These are phyloP conservation scores for Rhytidiadelphus loreus DNA, from an alignment of 225 moss, liverwort and hornwort species.

Conservation along the genomic window DNA sequence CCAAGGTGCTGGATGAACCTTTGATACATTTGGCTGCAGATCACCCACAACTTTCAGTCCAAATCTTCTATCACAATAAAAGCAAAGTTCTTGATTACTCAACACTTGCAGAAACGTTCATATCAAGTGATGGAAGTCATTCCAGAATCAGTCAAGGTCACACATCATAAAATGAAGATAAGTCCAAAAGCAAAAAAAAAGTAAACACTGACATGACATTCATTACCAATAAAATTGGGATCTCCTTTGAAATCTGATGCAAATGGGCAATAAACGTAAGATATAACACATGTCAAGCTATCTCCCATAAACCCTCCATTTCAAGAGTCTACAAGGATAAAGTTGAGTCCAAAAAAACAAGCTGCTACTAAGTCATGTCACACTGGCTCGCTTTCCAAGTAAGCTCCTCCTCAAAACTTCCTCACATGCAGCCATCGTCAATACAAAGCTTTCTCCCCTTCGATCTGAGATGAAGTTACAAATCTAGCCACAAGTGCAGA, in stretches of 20 bases:
- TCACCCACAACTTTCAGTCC: not conserved
- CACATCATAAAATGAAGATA: not conserved
- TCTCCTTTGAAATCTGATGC: not conserved
- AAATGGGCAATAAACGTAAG: not conserved
- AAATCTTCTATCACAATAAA: not conserved
- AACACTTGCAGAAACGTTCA: not conserved
- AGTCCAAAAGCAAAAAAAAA: too few relatives aligned
- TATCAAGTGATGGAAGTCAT: not conserved
- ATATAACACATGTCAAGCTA: not conserved
- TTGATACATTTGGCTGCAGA: constrained; percentile 18
- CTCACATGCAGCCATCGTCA: not conserved
- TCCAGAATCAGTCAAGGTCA: not conserved
- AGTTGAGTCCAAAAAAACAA: not conserved
- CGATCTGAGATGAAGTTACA: not conserved
- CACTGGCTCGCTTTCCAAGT: not conserved
- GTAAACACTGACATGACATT: not conserved
- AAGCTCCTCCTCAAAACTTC: not conserved
- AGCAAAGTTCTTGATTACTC: not conserved
- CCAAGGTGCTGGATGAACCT: constrained; percentile 40
- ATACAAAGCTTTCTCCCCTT: not conserved
- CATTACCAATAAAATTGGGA: not conserved
- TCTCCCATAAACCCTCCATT: not conserved
- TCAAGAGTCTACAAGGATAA: not conserved
- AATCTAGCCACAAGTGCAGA: not conserved
- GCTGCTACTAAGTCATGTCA: not conserved